Evolutionary conservation across 768 basidiomycete genomes (phyloP).

Genomic region (Xerocomus spinulosus): DNA sequence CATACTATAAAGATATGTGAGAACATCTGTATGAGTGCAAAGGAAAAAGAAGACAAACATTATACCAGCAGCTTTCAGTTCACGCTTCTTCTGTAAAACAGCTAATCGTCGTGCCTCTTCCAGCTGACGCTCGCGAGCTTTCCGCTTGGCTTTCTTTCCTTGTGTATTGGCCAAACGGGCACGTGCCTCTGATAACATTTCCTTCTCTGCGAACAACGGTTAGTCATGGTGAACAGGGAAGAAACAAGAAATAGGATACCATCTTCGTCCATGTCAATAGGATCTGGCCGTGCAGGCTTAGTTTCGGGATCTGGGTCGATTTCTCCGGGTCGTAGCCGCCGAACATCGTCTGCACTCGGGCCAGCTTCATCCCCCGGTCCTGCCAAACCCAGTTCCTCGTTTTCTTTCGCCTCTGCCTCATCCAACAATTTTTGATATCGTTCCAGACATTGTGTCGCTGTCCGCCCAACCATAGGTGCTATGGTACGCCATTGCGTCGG

Average conservation of each 20-base stretch:
- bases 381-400: constrained; percentile 86
- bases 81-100: constrained; percentile 95
- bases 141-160: constrained; percentile 99
- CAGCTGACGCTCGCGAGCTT: constrained; percentile 93
- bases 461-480: constrained; percentile 95
- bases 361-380: constrained; percentile 77
- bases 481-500: constrained; percentile 99
- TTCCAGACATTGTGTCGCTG: constrained; percentile 96
- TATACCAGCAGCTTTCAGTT: constrained; percentile 96
- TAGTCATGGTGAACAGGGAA: not conserved
- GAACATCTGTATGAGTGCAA: not conserved
- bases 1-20: constrained; percentile 49
- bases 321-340: constrained; percentile 88
- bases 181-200: constrained; percentile 98
- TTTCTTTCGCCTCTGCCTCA: constrained; percentile 95
- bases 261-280: constrained; percentile 99
- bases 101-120: constrained; percentile 95
- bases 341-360: constrained; percentile 89
- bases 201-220: constrained; percentile 67
- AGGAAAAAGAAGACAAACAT: constrained; percentile 51
- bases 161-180: constrained; percentile 98
- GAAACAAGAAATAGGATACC: constrained; percentile 43
- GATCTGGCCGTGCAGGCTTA: constrained; percentile 95
- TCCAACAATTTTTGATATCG: constrained; percentile 97
- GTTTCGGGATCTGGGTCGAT: constrained; percentile 99